Evolutionary conservation across 805 yeast genomes (phyloP), one percentile per base, ranked within the genome.

Genomic region (Saccharomycopsis fermentans): DNA sequence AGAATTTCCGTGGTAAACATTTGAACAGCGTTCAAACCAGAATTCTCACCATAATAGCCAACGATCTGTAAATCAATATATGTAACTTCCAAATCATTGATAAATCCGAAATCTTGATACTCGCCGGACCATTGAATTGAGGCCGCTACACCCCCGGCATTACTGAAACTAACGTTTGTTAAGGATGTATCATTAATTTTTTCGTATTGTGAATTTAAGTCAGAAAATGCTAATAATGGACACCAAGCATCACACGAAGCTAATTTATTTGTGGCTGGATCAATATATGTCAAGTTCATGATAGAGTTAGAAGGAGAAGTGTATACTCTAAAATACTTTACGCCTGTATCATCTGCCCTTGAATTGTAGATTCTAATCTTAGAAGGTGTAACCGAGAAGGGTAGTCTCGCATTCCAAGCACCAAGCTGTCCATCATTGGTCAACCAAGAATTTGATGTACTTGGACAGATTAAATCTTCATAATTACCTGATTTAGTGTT

Each of bases 221-320:
- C 66, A 0, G 74, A 58, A 12, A 69, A 68, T 32, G 76, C 75
- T 1, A 78, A 71, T 27, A 92, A 73, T 0, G 97, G 96, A 70
- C 99, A 94, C 79, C 81, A 85, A 0, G 96, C 95, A 69, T 90
- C 96, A 74, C 99, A 94, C 67, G 73, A 73, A 16, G 72, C 68
- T 2, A 78, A 55, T n/a, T 75, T 71, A 54, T 85, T 82, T 1
- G 89, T 78, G 0, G 67, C 61, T 2, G 96, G 96, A 67, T 92
- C 92, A 24, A 87, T 73, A 66, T 90, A 94, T 0, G 95, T 82
- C 63, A 94, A 70, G 69, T 94, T 94, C 96, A 94, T 87, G 62
- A 92, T 92, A 63, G 97, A 89, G 64, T 84, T 79, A 12, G 90
- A 78, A 0, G 97, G 97, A 57, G 78, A 72, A 0, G 96, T 83